Conservation (phyloP, 257 asterid genomes). For the Ophiorrhiza pumila region DNA sequence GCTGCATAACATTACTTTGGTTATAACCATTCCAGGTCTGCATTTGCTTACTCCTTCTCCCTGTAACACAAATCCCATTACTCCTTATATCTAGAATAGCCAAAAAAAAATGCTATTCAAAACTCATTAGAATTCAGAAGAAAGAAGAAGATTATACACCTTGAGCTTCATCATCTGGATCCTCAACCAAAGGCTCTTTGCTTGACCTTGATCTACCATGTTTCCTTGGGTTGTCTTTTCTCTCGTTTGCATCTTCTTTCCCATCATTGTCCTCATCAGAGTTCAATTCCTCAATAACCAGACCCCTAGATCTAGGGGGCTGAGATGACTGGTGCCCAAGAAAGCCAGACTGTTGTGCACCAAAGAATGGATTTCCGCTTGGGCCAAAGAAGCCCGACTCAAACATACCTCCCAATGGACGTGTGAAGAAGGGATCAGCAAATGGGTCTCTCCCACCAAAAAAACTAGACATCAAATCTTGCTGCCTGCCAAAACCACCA, state of each 20-base stretch:
- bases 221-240: constrained; percentile 58
- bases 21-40: constrained; percentile 36
- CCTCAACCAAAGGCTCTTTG: constrained; percentile 65
- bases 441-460: constrained; percentile 85
- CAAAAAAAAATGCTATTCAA: background rate
- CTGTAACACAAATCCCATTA: constrained; percentile 25
- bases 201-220: constrained; percentile 70
- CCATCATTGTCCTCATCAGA: constrained; percentile 75
- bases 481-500: constrained; percentile 42
- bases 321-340: constrained; percentile 45
- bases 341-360: constrained; percentile 42
- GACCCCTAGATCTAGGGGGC: constrained; percentile 52
- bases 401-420: constrained; percentile 57
- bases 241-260: constrained; percentile 31
- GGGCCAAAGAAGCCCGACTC: constrained; percentile 41
- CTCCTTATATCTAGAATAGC: background rate
- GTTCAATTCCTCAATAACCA: constrained; percentile 80
- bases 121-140: background rate
- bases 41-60: constrained; percentile 51
- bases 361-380: constrained; percentile 36
- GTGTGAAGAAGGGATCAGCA: constrained; percentile 78
- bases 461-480: constrained; percentile 46
- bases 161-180: constrained; percentile 65
- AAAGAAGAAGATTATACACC: constrained; percentile 34
- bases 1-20: constrained; percentile 28